Base-by-base conservation (phyloP, 2,329 filamentous ascomycete genomes). In the Bipolaris bicolor region DNA sequence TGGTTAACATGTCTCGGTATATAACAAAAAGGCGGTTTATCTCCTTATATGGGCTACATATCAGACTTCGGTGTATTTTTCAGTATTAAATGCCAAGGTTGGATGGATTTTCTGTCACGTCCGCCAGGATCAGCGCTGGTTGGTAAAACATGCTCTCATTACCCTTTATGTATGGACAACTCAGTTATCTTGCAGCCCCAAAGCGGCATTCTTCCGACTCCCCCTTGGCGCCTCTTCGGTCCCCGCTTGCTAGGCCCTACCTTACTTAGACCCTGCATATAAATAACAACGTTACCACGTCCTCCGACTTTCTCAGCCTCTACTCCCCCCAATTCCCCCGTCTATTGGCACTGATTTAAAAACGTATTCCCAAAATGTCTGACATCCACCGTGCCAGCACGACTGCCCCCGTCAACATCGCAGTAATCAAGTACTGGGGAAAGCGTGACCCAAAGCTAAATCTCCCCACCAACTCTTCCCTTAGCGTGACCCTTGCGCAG, bases 381-480 rank as follows among this genome's bases (percentile, higher is more conserved):
- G 77, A 79, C 37, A 85, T 98, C 71, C 93, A 96, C 82, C 90
- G 92, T 71, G 91, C 95, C 68, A 97, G 91, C 82, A 97, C 95
- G 58, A 98, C 93, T 63, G 95, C 95, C 39, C 95, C 94, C 13
- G 94, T 98, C 74, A 98, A 98, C 83, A 98, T 98, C 76, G 94
- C 94, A 65, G 93, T 98, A 56, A 95, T 98, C 81, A 98, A 98
- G 76, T 90, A 99, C 86, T 99, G 96, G 95, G 95, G 96, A 69
- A 99, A 99, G 82, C 91, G 95, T 62, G 93, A 98, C 79, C 80
- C 91, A 50, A 91, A 90, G 76, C 87, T 98, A 70, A 99, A 99
- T 80, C 90, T 98, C 55, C 95, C 95, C 34, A 98, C 95, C 75
- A 99, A 99, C 83, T 96, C 92, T 64, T 99, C 95, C 65, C 88